These are phyloP conservation scores for Haplographium delicatum DNA, from an alignment of 495 filamentous ascomycete genomes.

Conservation along the genomic window DNA sequence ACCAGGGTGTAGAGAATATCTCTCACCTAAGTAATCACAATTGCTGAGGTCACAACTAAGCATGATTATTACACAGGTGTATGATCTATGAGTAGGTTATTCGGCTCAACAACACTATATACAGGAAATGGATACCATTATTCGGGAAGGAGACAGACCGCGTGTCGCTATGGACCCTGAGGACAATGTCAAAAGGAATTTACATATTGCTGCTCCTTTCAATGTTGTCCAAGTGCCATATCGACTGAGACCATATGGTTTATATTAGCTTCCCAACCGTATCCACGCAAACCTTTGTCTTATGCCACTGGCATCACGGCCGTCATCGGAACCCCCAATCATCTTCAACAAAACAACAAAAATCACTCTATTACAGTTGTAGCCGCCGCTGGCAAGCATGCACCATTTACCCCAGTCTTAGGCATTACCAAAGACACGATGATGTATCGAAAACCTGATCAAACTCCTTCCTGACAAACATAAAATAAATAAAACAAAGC, in stretches of 20 bases:
- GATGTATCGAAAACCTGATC: conserved; percentile 11
- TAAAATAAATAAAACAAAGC: conserved; percentile 1
- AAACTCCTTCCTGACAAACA: conserved; percentile 14
- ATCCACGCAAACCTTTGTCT: conserved; percentile 20
- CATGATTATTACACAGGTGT: too few relatives aligned
- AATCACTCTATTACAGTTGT: conserved; percentile 22
- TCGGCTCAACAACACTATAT: conserved; percentile 3
- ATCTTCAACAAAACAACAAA: background rate
- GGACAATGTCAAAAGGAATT: background rate
- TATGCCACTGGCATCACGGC: conserved; percentile 10
- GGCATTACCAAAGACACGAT: background rate
- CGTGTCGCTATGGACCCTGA: background rate
- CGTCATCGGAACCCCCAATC: background rate
- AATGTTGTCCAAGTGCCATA: conserved; percentile 4
- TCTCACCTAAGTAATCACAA: too few relatives aligned
- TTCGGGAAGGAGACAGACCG: background rate
- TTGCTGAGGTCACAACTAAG: too few relatives aligned
- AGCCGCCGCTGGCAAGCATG: background rate
- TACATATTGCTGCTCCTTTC: background rate
- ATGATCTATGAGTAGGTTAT: conserved; percentile 1
- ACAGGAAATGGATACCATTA: conserved; percentile 6
- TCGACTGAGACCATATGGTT: conserved; percentile 12
- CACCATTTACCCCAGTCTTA: background rate
- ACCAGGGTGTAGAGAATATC: too few relatives aligned
- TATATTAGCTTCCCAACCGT: conserved; percentile 20